These are phyloP conservation scores for Zygoascus bituminiphila DNA, from an alignment of 805 yeast species.

Conservation along the genomic window DNA sequence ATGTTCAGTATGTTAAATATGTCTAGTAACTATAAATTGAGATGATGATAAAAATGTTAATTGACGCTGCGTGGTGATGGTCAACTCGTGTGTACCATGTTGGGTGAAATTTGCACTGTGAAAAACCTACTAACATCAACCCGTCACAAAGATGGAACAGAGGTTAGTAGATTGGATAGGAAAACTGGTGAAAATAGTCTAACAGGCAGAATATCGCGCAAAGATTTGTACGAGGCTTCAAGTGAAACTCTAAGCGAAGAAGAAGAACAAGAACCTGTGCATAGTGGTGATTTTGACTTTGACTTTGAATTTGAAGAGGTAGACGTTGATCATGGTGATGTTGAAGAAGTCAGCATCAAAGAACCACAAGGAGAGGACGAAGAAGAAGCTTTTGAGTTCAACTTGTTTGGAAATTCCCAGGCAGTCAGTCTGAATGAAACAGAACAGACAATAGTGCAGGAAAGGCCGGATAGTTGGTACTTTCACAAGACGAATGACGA, in stretches of 20 bases:
- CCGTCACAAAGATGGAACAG: background rate
- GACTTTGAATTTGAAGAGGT: conserved; percentile 14
- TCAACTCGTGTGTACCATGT: too few species aligned
- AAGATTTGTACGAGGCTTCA: conserved; percentile 9
- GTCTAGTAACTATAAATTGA: too few species aligned
- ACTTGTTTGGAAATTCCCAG: conserved; percentile 1
- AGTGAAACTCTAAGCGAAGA: conserved; percentile 1
- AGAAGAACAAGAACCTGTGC: too few species aligned
- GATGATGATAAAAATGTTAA: too few species aligned
- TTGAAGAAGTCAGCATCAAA: conserved; percentile 10
- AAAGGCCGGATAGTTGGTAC: conserved; percentile 19
- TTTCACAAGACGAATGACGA: conserved; percentile 7
- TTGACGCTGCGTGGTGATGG: too few species aligned
- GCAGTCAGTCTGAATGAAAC: conserved; percentile 7
- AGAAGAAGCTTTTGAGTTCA: background rate
- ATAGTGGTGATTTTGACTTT: background rate
- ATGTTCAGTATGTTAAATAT: background rate
- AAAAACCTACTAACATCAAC: too few species aligned
- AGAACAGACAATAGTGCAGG: conserved; percentile 4
- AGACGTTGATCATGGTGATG: conserved; percentile 3
- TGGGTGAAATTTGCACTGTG: background rate
- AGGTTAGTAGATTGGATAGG: background rate
- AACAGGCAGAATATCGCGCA: conserved; percentile 9
- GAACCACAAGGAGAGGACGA: background rate
- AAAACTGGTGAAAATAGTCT: background rate